These are phyloP conservation scores for Beauveria bassiana DNA, from an alignment of 2,329 filamentous ascomycete genomes.

Conservation along the genomic window DNA sequence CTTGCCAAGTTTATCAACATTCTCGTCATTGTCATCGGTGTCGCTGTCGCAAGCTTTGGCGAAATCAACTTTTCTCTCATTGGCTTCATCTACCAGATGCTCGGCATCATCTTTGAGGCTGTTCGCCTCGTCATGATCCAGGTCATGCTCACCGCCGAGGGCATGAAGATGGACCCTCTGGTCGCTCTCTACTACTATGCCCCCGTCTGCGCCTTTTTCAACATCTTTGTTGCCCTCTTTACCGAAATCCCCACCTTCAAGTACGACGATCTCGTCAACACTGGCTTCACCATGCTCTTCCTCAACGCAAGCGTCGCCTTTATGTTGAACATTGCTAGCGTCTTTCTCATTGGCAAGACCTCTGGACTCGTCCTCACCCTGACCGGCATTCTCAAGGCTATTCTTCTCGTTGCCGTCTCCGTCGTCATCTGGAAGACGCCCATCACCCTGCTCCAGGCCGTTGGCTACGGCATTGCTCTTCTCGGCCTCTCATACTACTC, in stretches of 20 bases:
- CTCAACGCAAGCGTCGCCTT: conserved; percentile 75
- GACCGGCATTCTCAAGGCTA: conserved; percentile 81
- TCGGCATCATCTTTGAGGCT: conserved; percentile 73
- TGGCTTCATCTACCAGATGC: conserved; percentile 62
- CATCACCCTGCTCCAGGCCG: conserved; percentile 61
- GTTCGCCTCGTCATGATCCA: conserved; percentile 80
- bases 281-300: conserved; percentile 59
- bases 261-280: conserved; percentile 54
- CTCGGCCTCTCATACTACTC: conserved; percentile 44
- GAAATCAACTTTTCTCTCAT: conserved; percentile 62
- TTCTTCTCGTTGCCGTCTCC: conserved; percentile 69
- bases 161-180: conserved; percentile 80
- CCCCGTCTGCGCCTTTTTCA: conserved; percentile 76
- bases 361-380: conserved; percentile 80
- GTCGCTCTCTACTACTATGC: conserved; percentile 88
- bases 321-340: conserved; percentile 72
- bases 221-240: conserved; percentile 60
- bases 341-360: conserved; percentile 85
- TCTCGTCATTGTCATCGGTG: conserved; percentile 44
- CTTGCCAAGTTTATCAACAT: conserved; percentile 39
- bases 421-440: conserved; percentile 72
- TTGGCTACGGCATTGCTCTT: conserved; percentile 69
- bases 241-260: conserved; percentile 61
- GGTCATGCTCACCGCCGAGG: conserved; percentile 66
- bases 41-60: conserved; percentile 46